Conservation (phyloP, 2,329 filamentous ascomycete species). For the Lachnellula occidentalis region DNA sequence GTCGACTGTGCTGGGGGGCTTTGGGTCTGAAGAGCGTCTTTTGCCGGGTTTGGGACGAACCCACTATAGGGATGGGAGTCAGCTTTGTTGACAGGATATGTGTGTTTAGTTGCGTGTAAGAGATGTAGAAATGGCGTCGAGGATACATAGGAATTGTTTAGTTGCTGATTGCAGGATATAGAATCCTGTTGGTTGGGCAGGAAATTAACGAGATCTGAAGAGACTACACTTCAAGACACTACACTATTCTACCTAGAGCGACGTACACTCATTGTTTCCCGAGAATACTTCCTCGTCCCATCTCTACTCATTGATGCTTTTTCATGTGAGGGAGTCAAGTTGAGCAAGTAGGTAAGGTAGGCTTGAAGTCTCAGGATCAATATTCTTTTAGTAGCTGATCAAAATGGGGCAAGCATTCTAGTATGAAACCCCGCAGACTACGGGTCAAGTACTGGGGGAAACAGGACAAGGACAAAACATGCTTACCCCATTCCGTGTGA, state of each 20-base stretch:
- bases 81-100: not conserved
- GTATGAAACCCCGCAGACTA: not conserved
- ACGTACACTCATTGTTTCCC: not conserved
- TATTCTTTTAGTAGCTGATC: too few relatives aligned
- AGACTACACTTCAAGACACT: not conserved
- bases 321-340: too few relatives aligned
- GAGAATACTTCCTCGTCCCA: not conserved
- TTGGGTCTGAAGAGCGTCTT: slow-evolving; percentile 1
- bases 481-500: slow-evolving; percentile 20
- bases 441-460: not conserved
- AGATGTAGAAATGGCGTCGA: not conserved
- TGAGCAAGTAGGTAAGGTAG: too few relatives aligned
- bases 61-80: slow-evolving; percentile 1
- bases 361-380: too few relatives aligned
- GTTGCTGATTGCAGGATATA: not conserved
- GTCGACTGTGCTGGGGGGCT: not conserved
- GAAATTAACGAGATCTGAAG: not conserved
- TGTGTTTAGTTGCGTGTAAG: not conserved
- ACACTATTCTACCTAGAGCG: not conserved
- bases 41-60: slow-evolving; percentile 4
- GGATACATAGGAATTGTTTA: not conserved
- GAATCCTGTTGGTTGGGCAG: not conserved
- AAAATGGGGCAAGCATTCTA: too few relatives aligned
- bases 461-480: slow-evolving; percentile 10
- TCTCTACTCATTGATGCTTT: too few relatives aligned